phyloP scores from a whole-genome alignment of 495 filamentous ascomycete species.

The Penicillium canescens region DNA sequence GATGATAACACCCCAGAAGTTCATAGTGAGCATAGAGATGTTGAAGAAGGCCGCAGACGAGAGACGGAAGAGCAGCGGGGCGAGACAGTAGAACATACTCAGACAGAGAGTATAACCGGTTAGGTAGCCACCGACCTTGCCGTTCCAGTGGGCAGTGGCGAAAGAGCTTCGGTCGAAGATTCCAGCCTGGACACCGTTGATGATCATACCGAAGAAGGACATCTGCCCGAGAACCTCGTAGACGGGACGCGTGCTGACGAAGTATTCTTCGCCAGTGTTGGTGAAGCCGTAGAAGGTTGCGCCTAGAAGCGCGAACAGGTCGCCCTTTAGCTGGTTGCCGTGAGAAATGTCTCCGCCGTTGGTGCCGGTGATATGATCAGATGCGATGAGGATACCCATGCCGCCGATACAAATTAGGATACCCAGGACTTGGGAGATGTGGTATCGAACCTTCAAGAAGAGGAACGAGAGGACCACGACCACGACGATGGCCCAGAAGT shows the following conservation, averaged over 20 bases:
- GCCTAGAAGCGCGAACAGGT: conserved; percentile 85
- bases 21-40: conserved; percentile 88
- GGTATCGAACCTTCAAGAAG: conserved; percentile 85
- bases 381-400: conserved; percentile 84
- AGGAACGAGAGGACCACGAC: conserved; percentile 84
- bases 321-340: conserved; percentile 78
- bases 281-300: conserved; percentile 89
- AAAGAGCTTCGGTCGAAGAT: conserved; percentile 87
- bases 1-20: conserved; percentile 96
- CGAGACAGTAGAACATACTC: conserved; percentile 81
- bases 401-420: conserved; percentile 91
- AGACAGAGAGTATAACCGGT: conserved; percentile 85
- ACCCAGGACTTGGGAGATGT: conserved; percentile 75
- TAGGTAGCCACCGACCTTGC: conserved; percentile 73
- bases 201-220: conserved; percentile 82
- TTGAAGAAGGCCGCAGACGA: conserved; percentile 94
- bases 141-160: conserved; percentile 62
- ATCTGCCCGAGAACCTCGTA: conserved; percentile 95
- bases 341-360: conserved; percentile 59
- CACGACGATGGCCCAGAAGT: conserved; percentile 97
- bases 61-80: conserved; percentile 84
- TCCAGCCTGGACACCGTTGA: conserved; percentile 85
- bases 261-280: conserved; percentile 91
- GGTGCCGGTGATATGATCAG: conserved; percentile 76
- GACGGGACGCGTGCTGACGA: conserved; percentile 80